Evolutionary conservation across 2,329 filamentous ascomycete genomes (phyloP).

Genomic region (Talaromyces piceae): DNA sequence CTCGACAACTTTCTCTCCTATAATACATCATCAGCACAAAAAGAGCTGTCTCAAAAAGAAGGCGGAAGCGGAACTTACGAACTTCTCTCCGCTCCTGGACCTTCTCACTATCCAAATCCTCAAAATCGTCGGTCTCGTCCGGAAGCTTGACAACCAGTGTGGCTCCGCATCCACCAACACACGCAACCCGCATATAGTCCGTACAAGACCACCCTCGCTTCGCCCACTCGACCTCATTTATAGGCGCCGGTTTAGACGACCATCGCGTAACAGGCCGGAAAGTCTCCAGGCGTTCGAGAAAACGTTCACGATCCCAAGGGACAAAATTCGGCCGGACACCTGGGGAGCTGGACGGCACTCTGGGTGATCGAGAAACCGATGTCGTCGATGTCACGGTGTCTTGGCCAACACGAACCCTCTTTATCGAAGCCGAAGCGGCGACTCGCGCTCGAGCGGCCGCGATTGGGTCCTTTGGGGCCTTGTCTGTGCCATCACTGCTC

Average conservation of each 20-base stretch:
- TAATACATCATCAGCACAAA: slow-evolving; percentile 7
- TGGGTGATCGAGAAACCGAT: slow-evolving; percentile 13
- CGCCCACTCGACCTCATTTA: slow-evolving; percentile 91
- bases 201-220: slow-evolving; percentile 87
- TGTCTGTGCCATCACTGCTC: slow-evolving; percentile 15
- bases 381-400: slow-evolving; percentile 11
- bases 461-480: slow-evolving; percentile 15
- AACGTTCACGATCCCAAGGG: slow-evolving; percentile 75
- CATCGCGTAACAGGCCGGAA: slow-evolving; percentile 89
- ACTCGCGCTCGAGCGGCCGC: slow-evolving; percentile 19
- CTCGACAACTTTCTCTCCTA: slow-evolving; percentile 61
- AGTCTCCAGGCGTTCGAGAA: slow-evolving; percentile 72
- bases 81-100: slow-evolving; percentile 36
- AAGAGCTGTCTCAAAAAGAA: not conserved
- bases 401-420: slow-evolving; percentile 26
- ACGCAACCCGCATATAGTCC: slow-evolving; percentile 74
- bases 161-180: slow-evolving; percentile 70
- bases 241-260: slow-evolving; percentile 80
- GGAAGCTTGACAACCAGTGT: slow-evolving; percentile 75
- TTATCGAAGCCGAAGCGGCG: slow-evolving; percentile 24
- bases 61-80: slow-evolving; percentile 25
- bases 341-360: slow-evolving; percentile 25
- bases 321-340: slow-evolving; percentile 61
- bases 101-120: slow-evolving; percentile 37
- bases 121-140: slow-evolving; percentile 53